phyloP scores from a whole-genome alignment of 2,329 filamentous ascomycete species.

The Claviceps citrina region DNA sequence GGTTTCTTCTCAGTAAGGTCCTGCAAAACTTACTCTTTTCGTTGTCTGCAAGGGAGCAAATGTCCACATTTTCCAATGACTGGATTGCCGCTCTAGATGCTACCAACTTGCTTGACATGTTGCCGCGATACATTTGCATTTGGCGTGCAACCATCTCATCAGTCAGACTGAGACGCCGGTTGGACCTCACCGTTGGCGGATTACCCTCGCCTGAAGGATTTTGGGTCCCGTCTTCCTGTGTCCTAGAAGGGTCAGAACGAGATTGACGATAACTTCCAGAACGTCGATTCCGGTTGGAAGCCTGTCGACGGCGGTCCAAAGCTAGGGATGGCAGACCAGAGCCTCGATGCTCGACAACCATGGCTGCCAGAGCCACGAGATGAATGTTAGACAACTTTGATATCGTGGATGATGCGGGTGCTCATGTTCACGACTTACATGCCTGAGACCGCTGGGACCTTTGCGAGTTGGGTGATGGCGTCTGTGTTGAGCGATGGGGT shows the following conservation, averaged over 20 bases:
- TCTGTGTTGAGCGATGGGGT: constrained; percentile 4
- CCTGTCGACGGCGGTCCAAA: constrained; percentile 13
- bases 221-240: constrained; percentile 10
- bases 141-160: constrained; percentile 23
- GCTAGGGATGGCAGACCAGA: constrained; percentile 9
- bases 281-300: constrained; percentile 15
- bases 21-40: constrained; percentile 30
- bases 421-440: constrained; percentile 1
- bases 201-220: neutral
- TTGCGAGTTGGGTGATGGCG: neutral
- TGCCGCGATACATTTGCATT: constrained; percentile 31
- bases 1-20: neutral
- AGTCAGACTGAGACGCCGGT: constrained; percentile 5
- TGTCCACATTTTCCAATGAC: constrained; percentile 30
- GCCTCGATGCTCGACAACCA: neutral
- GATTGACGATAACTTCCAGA: constrained; percentile 11
- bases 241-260: constrained; percentile 11
- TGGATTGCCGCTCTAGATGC: constrained; percentile 32
- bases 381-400: neutral
- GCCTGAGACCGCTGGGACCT: constrained; percentile 2
- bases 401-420: too few relatives aligned
- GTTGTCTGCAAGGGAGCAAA: constrained; percentile 27
- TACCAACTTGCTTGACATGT: constrained; percentile 27
- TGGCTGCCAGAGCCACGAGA: neutral
- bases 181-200: neutral